These are phyloP conservation scores for Hypoxylon sp. DNA, from an alignment of 2,329 filamentous ascomycete genomes.

Conservation along the genomic window DNA sequence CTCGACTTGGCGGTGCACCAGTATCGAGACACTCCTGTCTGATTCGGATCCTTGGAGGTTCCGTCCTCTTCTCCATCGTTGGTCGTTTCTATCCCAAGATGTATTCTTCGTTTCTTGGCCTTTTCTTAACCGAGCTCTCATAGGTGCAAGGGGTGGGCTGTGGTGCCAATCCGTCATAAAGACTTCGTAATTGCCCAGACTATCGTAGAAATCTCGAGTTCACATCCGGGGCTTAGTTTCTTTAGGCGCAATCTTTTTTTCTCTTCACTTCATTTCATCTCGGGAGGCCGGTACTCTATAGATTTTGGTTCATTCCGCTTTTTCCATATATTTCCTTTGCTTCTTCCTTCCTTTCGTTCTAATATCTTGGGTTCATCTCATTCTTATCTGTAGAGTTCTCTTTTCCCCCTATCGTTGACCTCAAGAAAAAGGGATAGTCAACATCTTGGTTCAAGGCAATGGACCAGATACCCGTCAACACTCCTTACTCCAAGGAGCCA, in stretches of 20 bases:
- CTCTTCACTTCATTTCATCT: slow-evolving; percentile 40
- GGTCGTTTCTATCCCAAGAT: slow-evolving; percentile 41
- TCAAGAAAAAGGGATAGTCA: slow-evolving; percentile 8
- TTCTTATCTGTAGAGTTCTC: slow-evolving; percentile 26
- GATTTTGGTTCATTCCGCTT: slow-evolving; percentile 27
- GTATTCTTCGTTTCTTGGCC: slow-evolving; percentile 45
- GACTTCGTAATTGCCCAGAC: slow-evolving; percentile 38
- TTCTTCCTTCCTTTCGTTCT: slow-evolving; percentile 21
- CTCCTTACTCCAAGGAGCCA: slow-evolving; percentile 22
- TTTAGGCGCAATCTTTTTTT: slow-evolving; percentile 34
- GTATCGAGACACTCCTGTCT: slow-evolving; percentile 39
- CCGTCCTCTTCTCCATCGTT: slow-evolving; percentile 24
- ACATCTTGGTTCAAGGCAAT: slow-evolving; percentile 14
- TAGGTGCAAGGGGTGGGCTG: slow-evolving; percentile 13
- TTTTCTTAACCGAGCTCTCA: slow-evolving; percentile 25
- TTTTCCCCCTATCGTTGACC: slow-evolving; percentile 18
- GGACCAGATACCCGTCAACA: slow-evolving; percentile 21
- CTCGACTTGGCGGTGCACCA: slow-evolving; percentile 29
- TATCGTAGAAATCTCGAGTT: slow-evolving; percentile 5
- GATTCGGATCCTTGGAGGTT: slow-evolving; percentile 26
- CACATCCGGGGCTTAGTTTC: slow-evolving; percentile 29
- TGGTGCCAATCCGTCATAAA: slow-evolving; percentile 38
- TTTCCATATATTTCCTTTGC: slow-evolving; percentile 36
- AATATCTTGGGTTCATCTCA: slow-evolving; percentile 22
- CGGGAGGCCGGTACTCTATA: slow-evolving; percentile 41